These are phyloP conservation scores for thale cress (Arabidopsis thaliana) DNA, from an alignment of 345 rosid species.

Conservation along the genomic window TAIR10.1 NC_003076.8:5611501-5612000, in stretches of 20 bases:
- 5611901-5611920: conserved; percentile 99
- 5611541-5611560: conserved; percentile 1
- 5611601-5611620: not conserved
- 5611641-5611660: not conserved
- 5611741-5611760: conserved; percentile 2
- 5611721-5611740: too few species aligned
- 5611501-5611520: conserved; percentile 1
- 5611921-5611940: conserved; percentile 99
- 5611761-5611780: not conserved
- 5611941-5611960: conserved; percentile 97
- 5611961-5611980: conserved; percentile 48
- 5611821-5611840: conserved; percentile 27
- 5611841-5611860: conserved; percentile 98
- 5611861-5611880: conserved; percentile 98
- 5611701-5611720: conserved; percentile 2
- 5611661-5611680: conserved; percentile 5
- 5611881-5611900: conserved; percentile 99
- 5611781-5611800: not conserved
- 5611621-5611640: conserved; percentile 1
- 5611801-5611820: conserved; percentile 4
- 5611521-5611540: not conserved
- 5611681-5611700: not conserved
- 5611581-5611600: not conserved
- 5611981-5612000: not conserved
- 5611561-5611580: not conserved